Evolutionary conservation across 108 stramenopile species (phyloP), one percentile per base, ranked within the genome.

Genomic region (Schizochytrium sp.): DNA sequence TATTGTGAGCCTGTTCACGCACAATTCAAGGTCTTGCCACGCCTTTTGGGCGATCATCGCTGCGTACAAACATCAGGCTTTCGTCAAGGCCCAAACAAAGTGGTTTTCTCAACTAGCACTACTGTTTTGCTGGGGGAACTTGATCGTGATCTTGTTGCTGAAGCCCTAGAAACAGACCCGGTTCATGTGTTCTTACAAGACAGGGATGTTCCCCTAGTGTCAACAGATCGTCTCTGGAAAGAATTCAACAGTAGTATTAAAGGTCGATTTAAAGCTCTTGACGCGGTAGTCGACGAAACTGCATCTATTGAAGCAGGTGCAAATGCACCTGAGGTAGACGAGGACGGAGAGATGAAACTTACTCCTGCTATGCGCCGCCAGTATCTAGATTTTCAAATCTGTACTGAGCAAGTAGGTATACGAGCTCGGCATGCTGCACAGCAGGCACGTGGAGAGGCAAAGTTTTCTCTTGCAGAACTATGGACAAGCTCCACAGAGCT

Each of bases 1-100:
- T 83, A 83, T 50, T 83, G 76, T 53, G 76, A 83, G 53, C 76
- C 76, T 10, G 53, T 83, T 28, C 53, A 83, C 47, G 76, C 76
- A 19, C 76, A 55, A 0, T 55, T 83, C 15, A 5, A 49, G 45
- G 53, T 83, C 15, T 42, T 83, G 47, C 47, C 47, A 10, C 53
- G 50, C 5, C 50, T 55, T 53, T 10, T 83, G 47, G 50, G 50
- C 10, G 28, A 83, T 10, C 50, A 3, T 49, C 76, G 76, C 5
- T 53, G 47, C 53, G 53, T 83, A 38, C 76, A 55, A 38, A 83
- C 50, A 5, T 10, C n/a, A 17, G 76, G 45, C 2, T 83, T 55
- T 83, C 40, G 53, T 2, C 76, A 83, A 50, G 76, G 76, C 53
- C 28, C 19, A 28, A 42, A 56, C 47, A 49, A 83, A 38, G 76